A percentile compares a stretch with the other conserved stretches of the same genome.
Evolutionary conservation across 768 basidiomycete species (phyloP).

Genomic region (Tricholoma bakamatsutake): DNA sequence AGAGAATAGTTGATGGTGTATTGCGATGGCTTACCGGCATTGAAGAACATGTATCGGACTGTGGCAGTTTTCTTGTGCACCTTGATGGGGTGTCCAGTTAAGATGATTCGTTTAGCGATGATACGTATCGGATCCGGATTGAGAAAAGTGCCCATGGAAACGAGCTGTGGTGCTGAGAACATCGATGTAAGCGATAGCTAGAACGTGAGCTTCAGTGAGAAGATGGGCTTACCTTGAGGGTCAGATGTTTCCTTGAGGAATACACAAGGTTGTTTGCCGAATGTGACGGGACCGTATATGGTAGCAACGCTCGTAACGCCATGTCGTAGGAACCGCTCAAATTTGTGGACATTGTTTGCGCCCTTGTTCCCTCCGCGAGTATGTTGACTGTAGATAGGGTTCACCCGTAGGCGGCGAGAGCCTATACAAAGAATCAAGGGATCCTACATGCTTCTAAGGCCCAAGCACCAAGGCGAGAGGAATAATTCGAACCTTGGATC

Average conservation of each 20-base stretch:
- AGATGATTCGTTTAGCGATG: conserved; percentile 87
- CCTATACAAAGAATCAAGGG: conserved; percentile 86
- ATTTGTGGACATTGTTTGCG: conserved; percentile 96
- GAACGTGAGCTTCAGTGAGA: not conserved
- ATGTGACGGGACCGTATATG: conserved; percentile 81
- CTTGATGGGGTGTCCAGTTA: conserved; percentile 96
- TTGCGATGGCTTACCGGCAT: conserved; percentile 46
- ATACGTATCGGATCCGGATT: conserved; percentile 88
- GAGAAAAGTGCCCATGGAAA: conserved; percentile 85
- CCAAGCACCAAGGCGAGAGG: not conserved
- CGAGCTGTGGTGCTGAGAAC: conserved; percentile 65
- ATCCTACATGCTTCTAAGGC: conserved; percentile 47
- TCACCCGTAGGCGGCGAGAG: conserved; percentile 76
- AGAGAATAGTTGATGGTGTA: conserved; percentile 4
- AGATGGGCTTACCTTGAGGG: conserved; percentile 46
- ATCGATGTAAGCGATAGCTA: conserved; percentile 5
- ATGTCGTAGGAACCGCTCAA: conserved; percentile 83
- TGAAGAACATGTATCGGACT: conserved; percentile 98
- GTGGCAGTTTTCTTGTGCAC: conserved; percentile 97
- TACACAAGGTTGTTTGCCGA: conserved; percentile 79
- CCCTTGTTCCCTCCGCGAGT: conserved; percentile 86
- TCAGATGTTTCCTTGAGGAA: conserved; percentile 69
- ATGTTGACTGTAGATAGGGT: conserved; percentile 91
- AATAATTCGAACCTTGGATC: conserved; percentile 66
- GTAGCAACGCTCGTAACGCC: conserved; percentile 81